Evolutionary conservation across 225 moss, liverwort and hornwort species (phyloP).

Genomic region (Asterella californica): DNA sequence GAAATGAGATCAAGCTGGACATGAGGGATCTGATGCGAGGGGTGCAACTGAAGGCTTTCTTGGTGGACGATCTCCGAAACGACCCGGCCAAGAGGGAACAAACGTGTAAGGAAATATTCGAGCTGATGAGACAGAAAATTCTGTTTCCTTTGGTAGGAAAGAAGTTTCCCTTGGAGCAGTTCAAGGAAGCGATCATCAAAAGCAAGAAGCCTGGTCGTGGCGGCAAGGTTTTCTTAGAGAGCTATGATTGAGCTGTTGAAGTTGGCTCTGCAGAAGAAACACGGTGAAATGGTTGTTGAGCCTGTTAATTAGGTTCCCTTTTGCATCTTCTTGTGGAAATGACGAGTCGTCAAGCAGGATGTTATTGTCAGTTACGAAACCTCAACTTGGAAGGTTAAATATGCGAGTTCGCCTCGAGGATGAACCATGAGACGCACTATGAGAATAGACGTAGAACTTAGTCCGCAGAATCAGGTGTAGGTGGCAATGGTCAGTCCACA

Average conservation of each 20-base stretch:
- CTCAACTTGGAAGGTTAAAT: no score
- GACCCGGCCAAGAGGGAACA: slow-evolving; percentile 17
- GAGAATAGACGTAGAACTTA: no score
- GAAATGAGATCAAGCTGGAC: not conserved
- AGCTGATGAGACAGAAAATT: slow-evolving; percentile 35
- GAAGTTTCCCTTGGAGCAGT: slow-evolving; percentile 37
- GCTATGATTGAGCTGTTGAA: slow-evolving; percentile 13
- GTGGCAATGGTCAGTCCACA: no score
- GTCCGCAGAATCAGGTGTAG: no score
- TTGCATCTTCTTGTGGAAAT: no score
- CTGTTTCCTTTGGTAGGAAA: slow-evolving; percentile 28
- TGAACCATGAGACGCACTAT: no score
- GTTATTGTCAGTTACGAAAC: no score
- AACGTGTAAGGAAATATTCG: slow-evolving; percentile 17
- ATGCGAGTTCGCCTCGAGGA: no score
- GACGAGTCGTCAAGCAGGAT: no score
- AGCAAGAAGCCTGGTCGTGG: slow-evolving; percentile 4
- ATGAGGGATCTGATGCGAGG: slow-evolving; percentile 21
- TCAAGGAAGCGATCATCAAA: slow-evolving; percentile 12
- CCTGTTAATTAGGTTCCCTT: no score
- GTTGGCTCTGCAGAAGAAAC: no score
- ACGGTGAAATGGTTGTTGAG: no score
- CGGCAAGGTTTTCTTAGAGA: slow-evolving; percentile 7
- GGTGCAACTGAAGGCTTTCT: slow-evolving; percentile 10
- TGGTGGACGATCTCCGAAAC: slow-evolving; percentile 20